Evolutionary conservation across 208 protist species (phyloP).

Genomic region (Acanthamoeba lugdunensis): DNA sequence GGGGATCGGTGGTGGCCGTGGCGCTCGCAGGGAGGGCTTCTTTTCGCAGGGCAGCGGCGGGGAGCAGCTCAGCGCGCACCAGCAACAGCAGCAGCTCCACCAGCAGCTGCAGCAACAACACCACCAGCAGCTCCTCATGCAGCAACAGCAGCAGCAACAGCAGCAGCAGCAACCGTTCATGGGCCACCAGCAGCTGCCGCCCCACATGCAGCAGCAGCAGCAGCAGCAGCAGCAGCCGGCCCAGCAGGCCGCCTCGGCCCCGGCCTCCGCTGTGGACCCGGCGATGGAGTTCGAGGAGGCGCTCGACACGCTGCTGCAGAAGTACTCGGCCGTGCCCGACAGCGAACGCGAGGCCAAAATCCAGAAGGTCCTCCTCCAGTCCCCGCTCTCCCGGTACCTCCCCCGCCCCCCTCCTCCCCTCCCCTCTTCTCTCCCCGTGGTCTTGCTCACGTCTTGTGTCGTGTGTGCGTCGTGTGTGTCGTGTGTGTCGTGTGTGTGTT

Average conservation of each 20-base stretch:
- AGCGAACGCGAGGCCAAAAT: slow-evolving; percentile 14
- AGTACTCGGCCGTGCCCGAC: background rate
- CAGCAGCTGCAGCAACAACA: background rate
- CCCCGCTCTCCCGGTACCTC: background rate
- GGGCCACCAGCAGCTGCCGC: background rate
- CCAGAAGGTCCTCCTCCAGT: slow-evolving; percentile 36
- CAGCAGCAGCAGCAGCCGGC: background rate
- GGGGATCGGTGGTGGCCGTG: too few relatives aligned
- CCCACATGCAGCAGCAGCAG: background rate
- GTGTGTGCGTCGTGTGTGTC: too few relatives aligned
- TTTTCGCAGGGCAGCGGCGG: too few relatives aligned
- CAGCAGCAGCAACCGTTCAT: background rate
- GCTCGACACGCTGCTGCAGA: slow-evolving; percentile 16
- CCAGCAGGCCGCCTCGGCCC: background rate
- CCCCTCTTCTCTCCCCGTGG: background rate
- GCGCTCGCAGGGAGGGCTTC: too few relatives aligned
- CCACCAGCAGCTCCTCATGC: background rate
- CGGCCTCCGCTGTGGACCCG: background rate
- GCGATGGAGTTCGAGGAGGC: slow-evolving; percentile 31
- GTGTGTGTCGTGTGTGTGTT: too few relatives aligned
- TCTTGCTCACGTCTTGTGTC: background rate
- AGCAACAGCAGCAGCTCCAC: background rate
- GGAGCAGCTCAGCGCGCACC: background rate
- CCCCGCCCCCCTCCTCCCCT: background rate
- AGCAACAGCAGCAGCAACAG: background rate